Base-by-base conservation (phyloP, 352 stramenopile species). In the Aphanomyces cochlioides region DNA sequence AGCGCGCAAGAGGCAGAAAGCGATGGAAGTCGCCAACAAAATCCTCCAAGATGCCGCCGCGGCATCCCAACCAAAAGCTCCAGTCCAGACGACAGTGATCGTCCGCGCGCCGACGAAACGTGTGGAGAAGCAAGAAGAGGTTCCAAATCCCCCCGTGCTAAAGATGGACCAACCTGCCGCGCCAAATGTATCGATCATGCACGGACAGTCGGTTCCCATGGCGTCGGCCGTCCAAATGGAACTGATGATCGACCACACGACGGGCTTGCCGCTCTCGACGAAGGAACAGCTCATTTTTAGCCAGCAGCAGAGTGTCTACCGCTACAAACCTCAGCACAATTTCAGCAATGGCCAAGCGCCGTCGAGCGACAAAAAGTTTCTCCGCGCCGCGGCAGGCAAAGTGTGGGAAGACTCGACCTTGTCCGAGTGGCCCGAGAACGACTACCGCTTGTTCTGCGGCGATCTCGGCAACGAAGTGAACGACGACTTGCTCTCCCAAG, bases 371-470 rank as follows among this genome's bases (percentile, higher is more conserved):
- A 94, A 92, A 66, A 77, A 79, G 43, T 78, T 86, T 38, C 36
- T 94, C 34, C 77, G 87, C 56, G 79, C 92, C 69, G 87, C 81
- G 8, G 85, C 85, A 1, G 94, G 93, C 7, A 80, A 97, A 68
- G 84, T 96, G 6, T 98, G 94, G 93, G 87, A 94, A 28, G 95
- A 99, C 73, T 59, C 74, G 40, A 97, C 92, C 34, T 79, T 99
- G 17, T 81, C 82, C 5, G 91, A 98, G 66, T 99, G 95, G 95
- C 95, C 95, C 0, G 88, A 97, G 19, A 98, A 98, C 76, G 95
- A 99, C 76, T 98, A 97, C 77, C 89, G 95, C 2, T 77, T 99
- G 15, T 99, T 98, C 75, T 93, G 97, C 39, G 96, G 96, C 28
- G 96, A 99, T 66, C 69, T 99, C 39, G 90, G 90, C 61, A 96